Base-by-base conservation (phyloP, 2,329 filamentous ascomycete genomes). In the Penicillium hesseltinei region DNA sequence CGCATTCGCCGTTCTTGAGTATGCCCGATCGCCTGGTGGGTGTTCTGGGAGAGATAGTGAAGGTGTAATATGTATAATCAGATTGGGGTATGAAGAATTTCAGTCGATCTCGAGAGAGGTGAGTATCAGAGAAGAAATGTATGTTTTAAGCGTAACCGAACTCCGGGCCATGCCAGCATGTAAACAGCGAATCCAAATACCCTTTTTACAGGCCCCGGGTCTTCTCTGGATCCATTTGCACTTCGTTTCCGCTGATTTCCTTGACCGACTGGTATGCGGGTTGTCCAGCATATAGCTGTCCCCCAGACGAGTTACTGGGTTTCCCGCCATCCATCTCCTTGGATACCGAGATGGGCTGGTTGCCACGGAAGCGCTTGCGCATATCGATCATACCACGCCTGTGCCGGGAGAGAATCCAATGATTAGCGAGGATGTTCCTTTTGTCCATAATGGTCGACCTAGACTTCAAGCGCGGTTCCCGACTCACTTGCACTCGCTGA, bases 341-440 rank as follows among this genome's bases (percentile, higher is more conserved):
- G 67, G 86, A 81, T 64, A 88, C 84, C 25, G 85, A 82, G 63
- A 96, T 87, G 53, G 94, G 92, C 74, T 91, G 86, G 79, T 97
- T 97, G 57, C 94, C 94, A 55, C 94, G 86, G 78, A 99, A 97
- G 35, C 94, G 89, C 80, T 97, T 97, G 74, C 94, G 90, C 94
- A 99, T 99, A 75, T 99, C 94, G 67, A 97, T 89, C 86, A 96
- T 86, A 64, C 94, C 94, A 64, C 93, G 89, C 71, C 76, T 77
- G 21, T 23, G 4, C 4, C 29, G n/a, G 43, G 23, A 31, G 7
- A 46, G 13, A 25, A 1, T 19, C 4, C 29, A 33, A 33, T 25
- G 2, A 33, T 66, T 52, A 66, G 62, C 39, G 15, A 51, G 13
- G 4, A 9, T 52, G 17, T 15, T 47, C 13, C 46, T 15, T 39